Percentiles rank a stretch among this genome's conserved stretches.
Conservation (phyloP, 768 basidiomycete genomes). For the Mycena albidolilacea region DNA sequence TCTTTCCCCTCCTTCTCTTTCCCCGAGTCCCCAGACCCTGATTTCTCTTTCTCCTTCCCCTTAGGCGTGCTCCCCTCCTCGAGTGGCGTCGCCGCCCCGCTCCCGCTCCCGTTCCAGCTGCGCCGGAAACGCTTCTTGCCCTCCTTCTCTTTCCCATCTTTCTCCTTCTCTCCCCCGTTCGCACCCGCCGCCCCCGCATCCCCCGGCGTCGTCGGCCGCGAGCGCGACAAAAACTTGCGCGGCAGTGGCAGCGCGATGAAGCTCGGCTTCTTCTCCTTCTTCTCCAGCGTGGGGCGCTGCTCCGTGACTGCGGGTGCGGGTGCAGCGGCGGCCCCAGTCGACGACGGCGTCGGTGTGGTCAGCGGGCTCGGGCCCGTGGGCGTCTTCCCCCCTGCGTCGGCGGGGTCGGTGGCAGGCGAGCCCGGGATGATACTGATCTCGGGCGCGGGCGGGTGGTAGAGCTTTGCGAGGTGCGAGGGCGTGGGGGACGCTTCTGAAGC, state of each 20-base stretch:
- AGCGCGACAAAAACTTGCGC: conserved; percentile 32
- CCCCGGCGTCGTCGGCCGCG: conserved; percentile 39
- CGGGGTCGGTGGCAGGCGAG: conserved; percentile 22
- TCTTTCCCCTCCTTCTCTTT: conserved; percentile 43
- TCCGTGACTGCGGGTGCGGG: neutral
- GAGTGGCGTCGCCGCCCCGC: neutral
- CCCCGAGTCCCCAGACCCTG: conserved; percentile 13
- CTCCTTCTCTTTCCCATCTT: conserved; percentile 41
- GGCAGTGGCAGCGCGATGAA: conserved; percentile 40
- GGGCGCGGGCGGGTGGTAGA: conserved; percentile 25
- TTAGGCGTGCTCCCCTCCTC: neutral
- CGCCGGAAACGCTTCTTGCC: conserved; percentile 47
- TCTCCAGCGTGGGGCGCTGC: conserved; percentile 11
- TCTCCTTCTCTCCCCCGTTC: conserved; percentile 20
- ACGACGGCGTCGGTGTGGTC: conserved; percentile 40
- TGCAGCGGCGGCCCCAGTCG: neutral
- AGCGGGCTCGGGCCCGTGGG: conserved; percentile 35
- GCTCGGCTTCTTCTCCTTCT: conserved; percentile 35
- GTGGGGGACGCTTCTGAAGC: neutral
- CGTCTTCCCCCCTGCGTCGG: conserved; percentile 12
- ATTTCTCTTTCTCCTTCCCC: conserved; percentile 14
- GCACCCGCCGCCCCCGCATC: conserved; percentile 26
- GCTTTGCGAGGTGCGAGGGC: conserved; percentile 26
- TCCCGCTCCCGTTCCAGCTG: conserved; percentile 44
- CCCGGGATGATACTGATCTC: conserved; percentile 29